Conservation (phyloP, 768 basidiomycete genomes). For the Pisolithus orientalis region DNA sequence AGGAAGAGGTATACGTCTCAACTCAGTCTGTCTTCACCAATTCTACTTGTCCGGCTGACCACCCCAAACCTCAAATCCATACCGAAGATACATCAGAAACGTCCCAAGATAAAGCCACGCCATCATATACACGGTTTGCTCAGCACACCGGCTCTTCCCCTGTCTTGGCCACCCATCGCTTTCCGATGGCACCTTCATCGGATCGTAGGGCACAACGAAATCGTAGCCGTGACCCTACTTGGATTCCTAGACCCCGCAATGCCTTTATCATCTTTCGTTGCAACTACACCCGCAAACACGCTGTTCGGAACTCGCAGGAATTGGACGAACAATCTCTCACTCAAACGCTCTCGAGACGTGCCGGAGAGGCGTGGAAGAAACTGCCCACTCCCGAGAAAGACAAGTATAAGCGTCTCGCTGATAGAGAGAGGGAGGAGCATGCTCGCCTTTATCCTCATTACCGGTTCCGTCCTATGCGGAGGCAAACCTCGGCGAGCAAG, state of each 20-base stretch:
- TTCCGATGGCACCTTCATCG: slow-evolving; percentile 30
- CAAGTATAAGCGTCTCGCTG: slow-evolving; percentile 48
- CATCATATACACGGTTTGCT: background rate
- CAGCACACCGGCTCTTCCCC: background rate
- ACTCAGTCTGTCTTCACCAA: slow-evolving; percentile 9
- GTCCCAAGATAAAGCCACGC: background rate
- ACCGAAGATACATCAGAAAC: slow-evolving; percentile 12
- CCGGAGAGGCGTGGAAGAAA: slow-evolving; percentile 68
- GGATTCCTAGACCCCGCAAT: slow-evolving; percentile 64
- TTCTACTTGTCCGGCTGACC: slow-evolving; percentile 2
- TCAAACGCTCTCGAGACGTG: slow-evolving; percentile 69
- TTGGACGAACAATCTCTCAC: slow-evolving; percentile 27
- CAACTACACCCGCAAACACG: slow-evolving; percentile 48
- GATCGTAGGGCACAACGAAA: slow-evolving; percentile 33
- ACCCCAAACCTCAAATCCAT: slow-evolving; percentile 1
- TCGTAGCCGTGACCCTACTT: slow-evolving; percentile 43
- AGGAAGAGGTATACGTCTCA: slow-evolving; percentile 22
- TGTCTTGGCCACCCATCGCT: background rate
- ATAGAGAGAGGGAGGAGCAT: slow-evolving; percentile 51
- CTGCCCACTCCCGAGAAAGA: slow-evolving; percentile 43
- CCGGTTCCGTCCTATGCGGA: slow-evolving; percentile 53
- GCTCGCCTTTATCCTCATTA: slow-evolving; percentile 54
- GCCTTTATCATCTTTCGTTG: slow-evolving; percentile 72
- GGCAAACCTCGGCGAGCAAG: slow-evolving; percentile 18
- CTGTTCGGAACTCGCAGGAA: slow-evolving; percentile 27